phyloP scores from a whole-genome alignment of 2,329 filamentous ascomycete genomes.

The Trichophyton equinum region DNA sequence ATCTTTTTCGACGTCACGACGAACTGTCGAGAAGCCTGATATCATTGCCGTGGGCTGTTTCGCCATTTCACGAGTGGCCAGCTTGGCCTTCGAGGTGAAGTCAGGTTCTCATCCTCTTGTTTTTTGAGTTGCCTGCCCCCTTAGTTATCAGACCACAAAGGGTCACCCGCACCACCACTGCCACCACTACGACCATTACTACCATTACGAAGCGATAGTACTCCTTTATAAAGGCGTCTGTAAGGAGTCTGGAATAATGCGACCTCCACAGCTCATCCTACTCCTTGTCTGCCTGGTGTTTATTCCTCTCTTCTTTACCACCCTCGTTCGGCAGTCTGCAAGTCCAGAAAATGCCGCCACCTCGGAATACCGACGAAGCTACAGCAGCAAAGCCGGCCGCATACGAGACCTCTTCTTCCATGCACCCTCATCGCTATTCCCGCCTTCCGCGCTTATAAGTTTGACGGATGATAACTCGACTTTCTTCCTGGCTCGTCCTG shows the following conservation, averaged over 20 bases:
- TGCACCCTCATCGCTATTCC: conserved; percentile 75
- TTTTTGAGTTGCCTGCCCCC: not conserved
- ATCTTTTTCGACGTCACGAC: not conserved
- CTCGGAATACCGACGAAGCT: conserved; percentile 27
- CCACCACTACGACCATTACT: not conserved
- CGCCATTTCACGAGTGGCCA: conserved; percentile 25
- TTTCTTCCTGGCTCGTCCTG: conserved; percentile 84
- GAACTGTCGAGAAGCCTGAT: conserved; percentile 6
- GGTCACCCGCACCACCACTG: not conserved
- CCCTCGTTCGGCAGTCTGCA: conserved; percentile 34
- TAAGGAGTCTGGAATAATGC: conserved; percentile 23
- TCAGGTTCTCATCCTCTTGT: not conserved
- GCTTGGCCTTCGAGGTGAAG: conserved; percentile 12
- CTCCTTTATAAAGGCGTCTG: not conserved
- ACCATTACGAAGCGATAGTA: not conserved
- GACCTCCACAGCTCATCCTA: conserved; percentile 36
- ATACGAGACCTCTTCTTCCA: conserved; percentile 54
- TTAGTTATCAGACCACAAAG: not conserved
- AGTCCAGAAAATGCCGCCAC: conserved; percentile 25
- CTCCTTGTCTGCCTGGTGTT: conserved; percentile 37
- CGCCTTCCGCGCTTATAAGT: conserved; percentile 88
- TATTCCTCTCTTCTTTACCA: conserved; percentile 36
- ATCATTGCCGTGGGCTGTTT: conserved; percentile 10
- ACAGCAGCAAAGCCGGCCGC: conserved; percentile 23
- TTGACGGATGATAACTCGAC: conserved; percentile 97